Conservation (phyloP, 768 basidiomycete genomes). For the Lepiota venenata region DNA sequence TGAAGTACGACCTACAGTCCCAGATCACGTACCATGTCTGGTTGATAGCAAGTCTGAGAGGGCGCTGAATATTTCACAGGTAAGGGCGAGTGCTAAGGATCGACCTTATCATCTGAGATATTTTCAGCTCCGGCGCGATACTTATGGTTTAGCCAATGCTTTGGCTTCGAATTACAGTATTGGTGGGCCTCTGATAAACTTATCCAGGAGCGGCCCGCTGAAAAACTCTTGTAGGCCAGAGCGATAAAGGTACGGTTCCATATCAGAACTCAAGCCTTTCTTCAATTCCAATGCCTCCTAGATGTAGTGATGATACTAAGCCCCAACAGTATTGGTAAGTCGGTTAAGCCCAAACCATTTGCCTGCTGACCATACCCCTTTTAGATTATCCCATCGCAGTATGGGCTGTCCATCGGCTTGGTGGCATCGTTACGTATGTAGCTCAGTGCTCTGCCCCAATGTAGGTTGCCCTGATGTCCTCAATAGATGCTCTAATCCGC, state of each 20-base stretch:
- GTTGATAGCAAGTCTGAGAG: slow-evolving; percentile 43
- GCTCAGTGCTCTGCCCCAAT: neutral
- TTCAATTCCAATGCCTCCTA: neutral
- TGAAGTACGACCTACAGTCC: slow-evolving; percentile 33
- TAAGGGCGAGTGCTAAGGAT: neutral
- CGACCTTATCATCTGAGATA: neutral
- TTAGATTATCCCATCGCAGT: slow-evolving; percentile 41
- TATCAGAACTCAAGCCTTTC: neutral
- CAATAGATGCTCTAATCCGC: slow-evolving; percentile 50
- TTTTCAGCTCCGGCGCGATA: slow-evolving; percentile 16
- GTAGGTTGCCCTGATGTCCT: slow-evolving; percentile 5
- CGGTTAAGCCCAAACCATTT: neutral
- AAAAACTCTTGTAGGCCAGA: neutral
- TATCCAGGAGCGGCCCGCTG: neutral
- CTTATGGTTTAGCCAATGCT: slow-evolving; percentile 34
- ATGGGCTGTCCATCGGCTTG: slow-evolving; percentile 51
- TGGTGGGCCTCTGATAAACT: slow-evolving; percentile 9
- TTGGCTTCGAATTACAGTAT: slow-evolving; percentile 28
- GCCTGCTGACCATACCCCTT: neutral
- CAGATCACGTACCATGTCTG: slow-evolving; percentile 40
- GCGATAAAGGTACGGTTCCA: slow-evolving; percentile 17
- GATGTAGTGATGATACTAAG: slow-evolving; percentile 46
- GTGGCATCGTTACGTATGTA: slow-evolving; percentile 48
- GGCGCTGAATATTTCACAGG: slow-evolving; percentile 26
- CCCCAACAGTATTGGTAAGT: slow-evolving; percentile 50